Evolutionary conservation across 2,329 filamentous ascomycete genomes (phyloP), one percentile per base, ranked within the genome.

Genomic region (Phaeoacremonium minimum): DNA sequence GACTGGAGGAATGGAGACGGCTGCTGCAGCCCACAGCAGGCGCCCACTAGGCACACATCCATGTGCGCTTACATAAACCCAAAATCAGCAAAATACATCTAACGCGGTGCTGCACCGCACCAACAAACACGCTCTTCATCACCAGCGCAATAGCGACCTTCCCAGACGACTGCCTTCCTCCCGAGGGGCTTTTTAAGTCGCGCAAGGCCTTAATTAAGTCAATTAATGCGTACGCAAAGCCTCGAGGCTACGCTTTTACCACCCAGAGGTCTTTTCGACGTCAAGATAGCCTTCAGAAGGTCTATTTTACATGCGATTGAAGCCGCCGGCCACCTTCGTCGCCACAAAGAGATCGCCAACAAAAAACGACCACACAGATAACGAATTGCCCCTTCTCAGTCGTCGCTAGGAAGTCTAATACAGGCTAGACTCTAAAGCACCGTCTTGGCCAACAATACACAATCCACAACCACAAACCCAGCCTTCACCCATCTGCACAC

Each of bases 41-140:
- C 32, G 16, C 32, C 32, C 32, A 34, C 18, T 34, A 34, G 32
- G 18, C 32, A 19, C 32, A 34, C 32, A 34, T 26, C 18, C 32
- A 26, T 34, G 33, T 28, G 20, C 33, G 33, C 33, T 28, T 28
- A 35, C 20, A n/a, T 35, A 35, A 35, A 35, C 18, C 33, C 33
- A 35, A 33, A 33, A 33, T 33, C 32, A 33, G 32, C 32, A 35
- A 35, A 35, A 35, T 35, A 22, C 33, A 35, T 35, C 33, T 35
- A 35, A 28, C 33, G 33, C 33, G 20, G 33, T 28, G 20, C 20
- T 26, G 22, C 22, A 26, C 22, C 20, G 20, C 20, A 26, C 20
- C 20, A 26, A 26, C 20, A n/a, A 26, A 26, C 20, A 26, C 20
- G 20, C 20, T 26, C 20, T 26, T 26, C 20, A 26, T 26, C 22